A percentile compares a stretch with the other conserved stretches of the same genome.
phyloP scores from a whole-genome alignment of 148 eudicot species.

The Heliamphora exappendiculata region DNA sequence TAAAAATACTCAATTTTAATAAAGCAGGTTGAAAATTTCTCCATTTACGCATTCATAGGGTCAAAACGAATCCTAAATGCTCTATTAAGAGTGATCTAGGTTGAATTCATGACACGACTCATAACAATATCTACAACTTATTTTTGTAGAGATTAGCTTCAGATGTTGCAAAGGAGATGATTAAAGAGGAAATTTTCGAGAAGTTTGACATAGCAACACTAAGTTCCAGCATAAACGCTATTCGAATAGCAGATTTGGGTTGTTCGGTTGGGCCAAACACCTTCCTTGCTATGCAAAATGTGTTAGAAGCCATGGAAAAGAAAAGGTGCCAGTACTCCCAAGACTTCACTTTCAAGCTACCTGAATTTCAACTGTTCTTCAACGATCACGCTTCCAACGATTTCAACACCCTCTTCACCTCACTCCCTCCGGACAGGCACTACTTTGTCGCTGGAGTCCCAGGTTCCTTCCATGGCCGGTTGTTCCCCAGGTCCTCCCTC shows the following conservation, averaged over 20 bases:
- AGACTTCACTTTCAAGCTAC: neutral
- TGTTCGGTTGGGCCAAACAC: conserved; percentile 18
- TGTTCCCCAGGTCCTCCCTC: conserved; percentile 14
- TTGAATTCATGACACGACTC: too few relatives aligned
- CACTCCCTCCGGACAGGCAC: conserved; percentile 3
- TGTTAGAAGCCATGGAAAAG: conserved; percentile 2
- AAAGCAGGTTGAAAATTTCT: too few relatives aligned
- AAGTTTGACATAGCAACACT: conserved; percentile 6
- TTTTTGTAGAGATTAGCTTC: conserved; percentile 5
- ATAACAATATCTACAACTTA: too few relatives aligned
- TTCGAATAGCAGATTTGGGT: conserved; percentile 13
- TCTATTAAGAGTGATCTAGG: too few relatives aligned
- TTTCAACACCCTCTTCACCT: conserved; percentile 10
- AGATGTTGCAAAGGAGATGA: conserved; percentile 4
- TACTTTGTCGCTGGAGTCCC: conserved; percentile 16
- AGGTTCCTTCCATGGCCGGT: conserved; percentile 12
- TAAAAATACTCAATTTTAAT: too few relatives aligned
- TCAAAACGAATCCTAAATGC: too few relatives aligned
- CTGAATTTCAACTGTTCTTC: conserved; percentile 15
- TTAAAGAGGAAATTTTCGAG: conserved; percentile 11
- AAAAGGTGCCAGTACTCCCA: neutral
- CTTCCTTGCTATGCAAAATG: conserved; percentile 12
- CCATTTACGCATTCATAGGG: too few relatives aligned
- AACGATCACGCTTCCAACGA: conserved; percentile 15
- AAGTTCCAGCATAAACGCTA: neutral